phyloP scores from a whole-genome alignment of 1,284 basidiomycete species.

The Fomitopsis schrenkii region DNA sequence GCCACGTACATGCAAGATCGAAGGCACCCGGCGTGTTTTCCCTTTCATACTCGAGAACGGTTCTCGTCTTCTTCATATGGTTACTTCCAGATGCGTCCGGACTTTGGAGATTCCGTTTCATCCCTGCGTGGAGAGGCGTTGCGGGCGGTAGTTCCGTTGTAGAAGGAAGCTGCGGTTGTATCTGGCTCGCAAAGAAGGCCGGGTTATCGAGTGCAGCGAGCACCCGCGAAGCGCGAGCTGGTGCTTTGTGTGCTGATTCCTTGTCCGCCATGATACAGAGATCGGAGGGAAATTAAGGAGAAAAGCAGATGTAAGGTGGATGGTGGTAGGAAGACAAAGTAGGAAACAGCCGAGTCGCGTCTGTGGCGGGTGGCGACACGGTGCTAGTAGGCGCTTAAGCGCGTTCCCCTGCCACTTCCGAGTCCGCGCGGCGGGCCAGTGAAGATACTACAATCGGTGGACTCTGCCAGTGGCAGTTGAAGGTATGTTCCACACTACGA shows the following conservation, averaged over 20 bases:
- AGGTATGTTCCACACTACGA: too few relatives aligned
- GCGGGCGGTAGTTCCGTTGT: slow-evolving; percentile 6
- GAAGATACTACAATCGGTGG: too few relatives aligned
- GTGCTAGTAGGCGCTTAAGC: too few relatives aligned
- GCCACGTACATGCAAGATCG: not conserved
- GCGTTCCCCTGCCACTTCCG: too few relatives aligned
- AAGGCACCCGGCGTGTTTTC: not conserved
- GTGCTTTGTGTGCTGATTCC: not conserved
- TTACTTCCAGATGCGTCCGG: slow-evolving; percentile 4
- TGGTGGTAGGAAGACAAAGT: not conserved
- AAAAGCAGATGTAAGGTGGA: not conserved
- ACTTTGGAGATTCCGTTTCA: slow-evolving; percentile 5
- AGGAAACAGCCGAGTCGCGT: not conserved
- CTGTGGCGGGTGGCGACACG: not conserved
- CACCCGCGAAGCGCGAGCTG: slow-evolving; percentile 14
- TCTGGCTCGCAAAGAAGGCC: slow-evolving; percentile 7
- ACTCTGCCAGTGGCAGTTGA: too few relatives aligned
- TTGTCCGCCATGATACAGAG: not conserved
- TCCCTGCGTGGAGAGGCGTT: slow-evolving; percentile 1
- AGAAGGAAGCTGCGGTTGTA: not conserved
- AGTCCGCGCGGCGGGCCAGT: too few relatives aligned
- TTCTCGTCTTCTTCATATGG: slow-evolving; percentile 9
- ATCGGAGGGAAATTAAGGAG: too few relatives aligned
- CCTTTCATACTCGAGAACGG: not conserved
- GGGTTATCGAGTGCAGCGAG: slow-evolving; percentile 21